Evolutionary conservation across 2,329 filamentous ascomycete species (phyloP), one percentile per base, ranked within the genome.

Genomic region (Aspergillus bombycis): DNA sequence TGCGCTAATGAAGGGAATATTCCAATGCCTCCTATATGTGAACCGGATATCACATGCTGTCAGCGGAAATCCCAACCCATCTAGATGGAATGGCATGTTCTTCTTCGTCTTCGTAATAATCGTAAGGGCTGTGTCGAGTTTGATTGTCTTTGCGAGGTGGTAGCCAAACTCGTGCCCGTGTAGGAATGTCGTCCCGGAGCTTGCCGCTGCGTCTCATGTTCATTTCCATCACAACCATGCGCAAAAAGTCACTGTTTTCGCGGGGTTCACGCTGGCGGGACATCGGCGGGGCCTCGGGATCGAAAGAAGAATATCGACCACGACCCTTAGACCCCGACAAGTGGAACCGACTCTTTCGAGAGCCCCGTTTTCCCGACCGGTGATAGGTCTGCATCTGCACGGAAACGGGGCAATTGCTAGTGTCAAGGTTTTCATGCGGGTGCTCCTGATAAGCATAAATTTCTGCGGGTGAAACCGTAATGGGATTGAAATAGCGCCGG

Each of bases 181-280:
- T 85, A 19, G 83, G 80, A 11, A 78, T 74, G 59, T 84, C 83
- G 50, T 84, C 78, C 65, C 86, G 85, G 52, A 89, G 78, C 76
- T 89, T 89, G 61, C 87, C 87, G 64, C 80, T 81, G 50, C 87
- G 83, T 43, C 87, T 83, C 87, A 89, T 89, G 73, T 89, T 89
- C 86, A 89, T 88, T 75, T 89, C 87, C 55, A 89, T 79, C 12
- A 89, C 87, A 19, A 89, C 86, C 67, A 89, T 83, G 41, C 87
- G 83, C 54, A 89, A 75, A 72, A 89, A 89, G 70, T 89, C 83
- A 67, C 84, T 81, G 73, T 89, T 89, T 70, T 89, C 87, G 57
- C 87, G 80, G 32, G 85, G 84, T 70, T 89, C 87, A n/a, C 87
- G 82, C 68, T 86, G 86, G 12, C 86, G 83, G 19, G 83, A 79